Evolutionary conservation across 2,329 filamentous ascomycete species (phyloP), one percentile per base, ranked within the genome.

Genomic region (Fusarium beomiforme): DNA sequence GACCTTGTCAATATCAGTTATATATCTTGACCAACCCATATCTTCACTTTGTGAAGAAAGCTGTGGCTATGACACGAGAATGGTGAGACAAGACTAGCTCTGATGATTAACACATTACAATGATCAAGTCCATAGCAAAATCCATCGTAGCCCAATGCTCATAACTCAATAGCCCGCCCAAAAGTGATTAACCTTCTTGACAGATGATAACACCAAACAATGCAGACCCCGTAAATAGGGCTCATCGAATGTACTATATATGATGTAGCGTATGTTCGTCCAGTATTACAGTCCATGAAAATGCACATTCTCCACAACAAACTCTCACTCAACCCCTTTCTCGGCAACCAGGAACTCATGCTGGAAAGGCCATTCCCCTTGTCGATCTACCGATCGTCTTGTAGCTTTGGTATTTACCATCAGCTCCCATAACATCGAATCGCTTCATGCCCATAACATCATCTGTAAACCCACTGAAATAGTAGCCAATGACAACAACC

Each of bases 401-500:
- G 71, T 85, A 87, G 53, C 79, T 83, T 65, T 83, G 81, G 75
- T 84, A 89, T 58, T 82, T 77, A 2, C 87, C 87, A 66, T 88
- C 83, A 2, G 76, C 75, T 21, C 84, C 83, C 79, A 89, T 82
- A 3, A 84, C 84, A 67, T 90, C 88, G 61, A 90, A 90, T 41
- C 88, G 81, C 63, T 83, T 81, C 65, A 79, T 73, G 36, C 83
- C 83, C 76, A 84, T 83, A 31, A 80, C 76, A 64, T 83, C 83
- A 19, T 83, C 80, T 17, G 84, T 84, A 74, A 79, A 89, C 31
- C 89, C 85, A 56, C 93, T 94, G 64, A 97, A 92, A 82, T 94
- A 98, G 84, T 97, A 99, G 3, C 96, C 96, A 46, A 93, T 89
- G 31, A 98, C 85, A 51, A 99, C 94, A 31, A 98, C 96, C 26